Conservation (phyloP, 1,284 basidiomycete genomes). For the Ceratobasidium sp. region DNA sequence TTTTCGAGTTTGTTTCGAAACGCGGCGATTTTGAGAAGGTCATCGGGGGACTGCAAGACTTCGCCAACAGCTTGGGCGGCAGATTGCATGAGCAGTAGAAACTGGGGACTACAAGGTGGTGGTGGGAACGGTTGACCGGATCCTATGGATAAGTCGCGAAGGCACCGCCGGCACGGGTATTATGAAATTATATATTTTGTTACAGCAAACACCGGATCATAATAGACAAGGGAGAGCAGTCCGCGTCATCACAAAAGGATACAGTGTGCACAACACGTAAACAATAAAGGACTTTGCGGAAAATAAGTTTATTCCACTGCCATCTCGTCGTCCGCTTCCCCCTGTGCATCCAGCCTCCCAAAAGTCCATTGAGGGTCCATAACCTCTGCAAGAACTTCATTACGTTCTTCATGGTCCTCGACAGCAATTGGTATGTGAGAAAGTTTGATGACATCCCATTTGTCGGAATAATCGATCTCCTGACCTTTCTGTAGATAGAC, state of each 20-base stretch:
- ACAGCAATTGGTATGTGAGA: conserved; percentile 66
- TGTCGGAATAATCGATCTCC: conserved; percentile 76
- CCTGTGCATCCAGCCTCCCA: conserved; percentile 36
- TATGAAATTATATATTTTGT: conserved; percentile 33
- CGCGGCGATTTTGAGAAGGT: conserved; percentile 88
- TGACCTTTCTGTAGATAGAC: conserved; percentile 58
- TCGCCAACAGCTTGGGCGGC: conserved; percentile 86
- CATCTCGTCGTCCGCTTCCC: conserved; percentile 46
- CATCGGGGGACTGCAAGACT: conserved; percentile 92
- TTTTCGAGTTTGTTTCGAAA: conserved; percentile 96
- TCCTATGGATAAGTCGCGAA: not conserved
- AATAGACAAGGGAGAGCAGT: not conserved
- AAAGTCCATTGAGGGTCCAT: conserved; percentile 60
- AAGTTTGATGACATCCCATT: conserved; percentile 81
- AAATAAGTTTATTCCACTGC: conserved; percentile 16
- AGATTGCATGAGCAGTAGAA: conserved; percentile 30
- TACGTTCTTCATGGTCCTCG: conserved; percentile 67
- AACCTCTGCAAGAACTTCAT: conserved; percentile 67
- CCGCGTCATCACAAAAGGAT: not conserved
- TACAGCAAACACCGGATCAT: conserved; percentile 9
- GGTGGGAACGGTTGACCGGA: not conserved
- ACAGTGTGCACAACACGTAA: not conserved
- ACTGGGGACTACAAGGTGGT: not conserved
- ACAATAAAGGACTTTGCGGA: not conserved
- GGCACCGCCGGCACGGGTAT: conserved; percentile 6